A percentile compares a stretch with the other conserved stretches of the same genome.
phyloP scores from a whole-genome alignment of 495 filamentous ascomycete species.

The Tricharina praecox region DNA sequence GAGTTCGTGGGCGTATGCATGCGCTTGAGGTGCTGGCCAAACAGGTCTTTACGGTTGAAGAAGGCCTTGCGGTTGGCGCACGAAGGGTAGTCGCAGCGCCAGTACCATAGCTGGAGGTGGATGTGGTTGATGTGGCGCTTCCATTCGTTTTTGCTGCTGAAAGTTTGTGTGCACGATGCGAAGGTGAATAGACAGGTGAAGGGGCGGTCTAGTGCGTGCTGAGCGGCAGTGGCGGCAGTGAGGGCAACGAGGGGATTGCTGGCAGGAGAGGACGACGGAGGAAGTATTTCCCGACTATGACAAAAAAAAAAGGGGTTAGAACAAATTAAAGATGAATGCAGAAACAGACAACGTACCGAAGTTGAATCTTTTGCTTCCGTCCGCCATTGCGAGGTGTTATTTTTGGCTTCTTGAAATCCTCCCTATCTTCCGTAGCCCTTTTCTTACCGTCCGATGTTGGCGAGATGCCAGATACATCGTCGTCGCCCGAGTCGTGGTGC shows the following conservation, averaged over 20 bases:
- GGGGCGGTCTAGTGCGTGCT: constrained; percentile 36
- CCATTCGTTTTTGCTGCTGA: constrained; percentile 93
- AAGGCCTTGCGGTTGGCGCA: constrained; percentile 45
- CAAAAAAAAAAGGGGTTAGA: no score
- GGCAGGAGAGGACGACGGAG: background rate
- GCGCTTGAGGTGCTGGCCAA: constrained; percentile 81
- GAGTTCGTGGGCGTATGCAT: constrained; percentile 51
- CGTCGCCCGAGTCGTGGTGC: background rate
- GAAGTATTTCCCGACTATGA: background rate
- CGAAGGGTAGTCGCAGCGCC: constrained; percentile 53
- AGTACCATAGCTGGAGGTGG: constrained; percentile 64
- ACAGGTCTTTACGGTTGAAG: constrained; percentile 88
- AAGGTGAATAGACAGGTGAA: constrained; percentile 68
- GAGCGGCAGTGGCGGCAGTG: background rate
- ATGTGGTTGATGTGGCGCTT: constrained; percentile 74
- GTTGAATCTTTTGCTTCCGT: constrained; percentile 1
- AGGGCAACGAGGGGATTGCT: background rate
- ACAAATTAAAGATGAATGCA: background rate
- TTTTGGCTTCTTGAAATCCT: background rate
- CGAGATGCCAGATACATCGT: background rate
- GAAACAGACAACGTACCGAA: background rate
- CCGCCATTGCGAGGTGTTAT: background rate
- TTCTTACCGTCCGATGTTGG: background rate
- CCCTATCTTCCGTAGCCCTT: background rate
- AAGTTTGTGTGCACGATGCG: constrained; percentile 71